A percentile compares a stretch with the other conserved stretches of the same genome.
These are phyloP conservation scores for Baeospora myosura DNA, from an alignment of 1,284 basidiomycete genomes.

Conservation along the genomic window DNA sequence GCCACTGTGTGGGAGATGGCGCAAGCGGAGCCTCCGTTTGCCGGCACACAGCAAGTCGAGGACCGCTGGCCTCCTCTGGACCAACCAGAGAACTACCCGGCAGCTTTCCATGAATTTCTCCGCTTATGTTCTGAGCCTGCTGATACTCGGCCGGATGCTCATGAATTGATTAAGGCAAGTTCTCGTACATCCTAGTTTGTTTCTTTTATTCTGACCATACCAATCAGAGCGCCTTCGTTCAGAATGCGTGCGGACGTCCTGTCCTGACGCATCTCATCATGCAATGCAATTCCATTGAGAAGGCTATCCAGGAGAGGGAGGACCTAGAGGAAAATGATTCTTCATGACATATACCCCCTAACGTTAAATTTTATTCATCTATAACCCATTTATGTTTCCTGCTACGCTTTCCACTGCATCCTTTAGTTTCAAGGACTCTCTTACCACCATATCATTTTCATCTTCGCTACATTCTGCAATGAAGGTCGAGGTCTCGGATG, in stretches of 20 bases:
- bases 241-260: conserved; percentile 57
- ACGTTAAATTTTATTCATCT: too few relatives aligned
- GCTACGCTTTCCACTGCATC: conserved; percentile 61
- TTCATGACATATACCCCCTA: too few relatives aligned
- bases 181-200: not conserved
- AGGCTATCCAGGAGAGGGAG: conserved; percentile 17
- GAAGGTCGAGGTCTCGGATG: conserved; percentile 74
- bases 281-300: conserved; percentile 63
- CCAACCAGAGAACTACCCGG: conserved; percentile 54
- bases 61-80: conserved; percentile 58
- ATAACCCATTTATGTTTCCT: too few relatives aligned
- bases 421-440: conserved; percentile 57
- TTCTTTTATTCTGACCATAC: conserved; percentile 5
- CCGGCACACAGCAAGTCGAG: conserved; percentile 45
- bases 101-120: conserved; percentile 69
- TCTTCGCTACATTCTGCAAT: conserved; percentile 78
- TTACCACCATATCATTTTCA: conserved; percentile 71
- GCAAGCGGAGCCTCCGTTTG: conserved; percentile 66
- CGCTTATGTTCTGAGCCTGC: conserved; percentile 57
- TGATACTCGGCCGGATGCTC: conserved; percentile 46
- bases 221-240: conserved; percentile 52
- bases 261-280: conserved; percentile 59
- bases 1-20: conserved; percentile 79
- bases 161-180: conserved; percentile 55
- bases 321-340: not conserved